Evolutionary conservation across 192 early-diverging fungal species (phyloP).

Genomic region (Thoreauomyces humboldtii): DNA sequence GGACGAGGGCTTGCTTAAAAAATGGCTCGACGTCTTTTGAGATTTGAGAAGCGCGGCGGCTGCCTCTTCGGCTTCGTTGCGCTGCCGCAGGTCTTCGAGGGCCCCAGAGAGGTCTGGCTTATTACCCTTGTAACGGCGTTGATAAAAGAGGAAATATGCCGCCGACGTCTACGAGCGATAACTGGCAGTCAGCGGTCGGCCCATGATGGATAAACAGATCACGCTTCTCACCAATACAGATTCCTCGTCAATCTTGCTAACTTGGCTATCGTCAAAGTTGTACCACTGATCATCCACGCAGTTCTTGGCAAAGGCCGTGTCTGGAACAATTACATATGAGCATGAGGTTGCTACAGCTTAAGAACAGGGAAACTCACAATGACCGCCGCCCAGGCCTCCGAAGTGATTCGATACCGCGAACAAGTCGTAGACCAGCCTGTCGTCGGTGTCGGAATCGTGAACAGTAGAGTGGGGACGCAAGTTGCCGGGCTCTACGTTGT

Average conservation of each 20-base stretch:
- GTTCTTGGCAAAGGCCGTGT: slow-evolving; percentile 78
- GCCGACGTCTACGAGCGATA: slow-evolving; percentile 43
- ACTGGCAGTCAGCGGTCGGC: too few species aligned
- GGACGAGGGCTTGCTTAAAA: slow-evolving; percentile 23
- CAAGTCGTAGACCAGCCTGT: slow-evolving; percentile 61
- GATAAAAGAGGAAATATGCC: slow-evolving; percentile 64
- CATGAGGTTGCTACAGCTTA: background rate
- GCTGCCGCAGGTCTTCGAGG: slow-evolving; percentile 1
- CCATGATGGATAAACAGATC: too few species aligned
- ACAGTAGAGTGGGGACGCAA: background rate
- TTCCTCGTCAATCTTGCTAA: slow-evolving; percentile 36
- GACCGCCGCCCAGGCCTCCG: slow-evolving; percentile 79
- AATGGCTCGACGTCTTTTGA: slow-evolving; percentile 10
- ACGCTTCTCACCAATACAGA: slow-evolving; percentile 33
- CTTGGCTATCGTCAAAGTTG: slow-evolving; percentile 77
- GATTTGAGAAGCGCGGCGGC: background rate
- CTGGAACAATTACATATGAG: slow-evolving; percentile 10
- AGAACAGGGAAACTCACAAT: slow-evolving; percentile 46
- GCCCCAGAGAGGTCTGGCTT: background rate
- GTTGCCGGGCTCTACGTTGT: background rate
- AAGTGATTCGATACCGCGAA: slow-evolving; percentile 79
- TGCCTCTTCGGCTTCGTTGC: background rate
- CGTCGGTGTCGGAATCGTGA: slow-evolving; percentile 1
- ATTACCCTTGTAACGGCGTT: slow-evolving; percentile 31
- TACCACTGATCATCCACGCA: slow-evolving; percentile 68